A percentile compares a stretch with the other conserved stretches of the same genome.
These are phyloP conservation scores for Parasarocladium wereldwijsianum DNA, from an alignment of 2,329 filamentous ascomycete genomes.

Conservation along the genomic window DNA sequence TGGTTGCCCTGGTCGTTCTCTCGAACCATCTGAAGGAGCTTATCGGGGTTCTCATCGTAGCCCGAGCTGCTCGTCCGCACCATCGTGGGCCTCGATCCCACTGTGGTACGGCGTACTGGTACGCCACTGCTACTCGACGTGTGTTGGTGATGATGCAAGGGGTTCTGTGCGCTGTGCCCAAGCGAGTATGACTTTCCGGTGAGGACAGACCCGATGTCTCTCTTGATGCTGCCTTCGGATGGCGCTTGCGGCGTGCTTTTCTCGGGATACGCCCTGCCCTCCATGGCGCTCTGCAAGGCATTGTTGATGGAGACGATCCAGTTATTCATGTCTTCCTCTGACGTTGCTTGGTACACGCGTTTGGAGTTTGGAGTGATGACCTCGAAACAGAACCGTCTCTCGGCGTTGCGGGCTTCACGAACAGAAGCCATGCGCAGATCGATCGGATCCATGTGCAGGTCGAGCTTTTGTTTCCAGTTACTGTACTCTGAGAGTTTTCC, in stretches of 20 bases:
- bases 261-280: constrained; percentile 53
- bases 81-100: constrained; percentile 70
- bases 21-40: constrained; percentile 72
- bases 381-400: constrained; percentile 93
- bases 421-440: constrained; percentile 95
- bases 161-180: constrained; percentile 23
- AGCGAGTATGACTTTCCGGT: constrained; percentile 80
- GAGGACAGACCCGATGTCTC: constrained; percentile 83
- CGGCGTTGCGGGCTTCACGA: constrained; percentile 84
- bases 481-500: constrained; percentile 96
- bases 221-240: constrained; percentile 46
- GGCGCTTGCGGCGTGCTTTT: constrained; percentile 22
- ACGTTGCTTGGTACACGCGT: constrained; percentile 92
- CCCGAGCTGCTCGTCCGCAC: constrained; percentile 53
- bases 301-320: constrained; percentile 98
- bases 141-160: constrained; percentile 32
- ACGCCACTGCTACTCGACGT: constrained; percentile 31
- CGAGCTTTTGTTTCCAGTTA: constrained; percentile 96
- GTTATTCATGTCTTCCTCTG: constrained; percentile 92
- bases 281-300: constrained; percentile 87
- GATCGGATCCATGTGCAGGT: constrained; percentile 95
- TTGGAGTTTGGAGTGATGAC: constrained; percentile 95
- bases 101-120: constrained; percentile 75
- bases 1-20: constrained; percentile 86
- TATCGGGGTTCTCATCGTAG: constrained; percentile 72